Evolutionary conservation across 176 grass and related monocot genomes (phyloP), one percentile per base, ranked within the genome.

Genomic region (Zoysia pacifica): DNA sequence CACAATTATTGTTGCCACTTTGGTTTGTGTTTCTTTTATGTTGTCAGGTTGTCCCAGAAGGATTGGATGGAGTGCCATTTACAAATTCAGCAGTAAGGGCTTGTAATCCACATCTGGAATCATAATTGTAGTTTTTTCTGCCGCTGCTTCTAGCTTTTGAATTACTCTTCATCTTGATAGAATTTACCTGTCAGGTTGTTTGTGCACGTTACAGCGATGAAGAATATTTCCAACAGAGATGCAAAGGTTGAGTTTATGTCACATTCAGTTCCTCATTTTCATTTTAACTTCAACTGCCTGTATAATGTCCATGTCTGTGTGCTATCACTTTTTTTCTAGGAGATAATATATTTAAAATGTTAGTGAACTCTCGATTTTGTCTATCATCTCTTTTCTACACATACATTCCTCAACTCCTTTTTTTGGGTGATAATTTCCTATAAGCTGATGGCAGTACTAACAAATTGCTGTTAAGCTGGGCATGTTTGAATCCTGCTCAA

Each of bases 181-280:
- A 54, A 55, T 84, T 85, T 83, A 35, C 53, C 65, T 48, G 15
- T 83, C 68, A 98, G 96, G 92, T 98, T 70, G 82, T 93, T 48
- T 98, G 96, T 82, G 88, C 92, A 38, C 81, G 92, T 51, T 98
- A 98, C 42, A 94, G 85, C 0, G 76, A 91, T 79, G 92, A 98
- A 83, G 90, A 98, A 52, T 94, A 91, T 86, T 95, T 98, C 84
- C 75, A 77, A 67, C 80, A 91, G 67, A 92, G 96, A 87, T 98
- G 96, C 86, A 82, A 95, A 95, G 92, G 92, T 98, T 86, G 14
- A 78, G 67, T 48, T 70, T 75, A 20, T 74, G 6, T 42, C 48
- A 49, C 11, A 67, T 19, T 75, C 67, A 42, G n/a, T 83, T 28
- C 2, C 19, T 47, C 37, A 42, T 62, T 78, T 48, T 48, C 66